A percentile compares a stretch with the other conserved stretches of the same genome.
Evolutionary conservation across 768 basidiomycete genomes (phyloP).

Genomic region (Termitomyces sp.): DNA sequence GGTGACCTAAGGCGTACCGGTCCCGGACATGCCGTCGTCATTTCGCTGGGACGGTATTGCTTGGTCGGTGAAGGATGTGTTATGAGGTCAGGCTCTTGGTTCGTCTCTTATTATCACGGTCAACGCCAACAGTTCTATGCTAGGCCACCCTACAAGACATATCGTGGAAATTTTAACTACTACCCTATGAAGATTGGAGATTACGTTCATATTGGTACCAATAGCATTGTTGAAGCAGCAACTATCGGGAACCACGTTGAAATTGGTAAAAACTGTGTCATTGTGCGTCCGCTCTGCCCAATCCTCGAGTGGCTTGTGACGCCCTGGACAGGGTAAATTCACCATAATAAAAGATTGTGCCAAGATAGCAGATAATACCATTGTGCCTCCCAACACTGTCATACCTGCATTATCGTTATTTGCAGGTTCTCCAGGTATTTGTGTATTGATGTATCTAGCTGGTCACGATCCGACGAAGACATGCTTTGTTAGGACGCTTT

Average conservation of each 20-base stretch:
- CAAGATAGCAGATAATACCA: slow-evolving; percentile 81
- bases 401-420: slow-evolving; percentile 85
- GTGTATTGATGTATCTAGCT: neutral
- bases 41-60: slow-evolving; percentile 91
- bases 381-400: slow-evolving; percentile 89
- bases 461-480: neutral
- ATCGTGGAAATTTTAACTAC: slow-evolving; percentile 90
- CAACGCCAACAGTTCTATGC: neutral
- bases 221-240: slow-evolving; percentile 87
- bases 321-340: slow-evolving; percentile 74
- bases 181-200: slow-evolving; percentile 98
- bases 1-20: slow-evolving; percentile 89
- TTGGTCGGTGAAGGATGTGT: slow-evolving; percentile 85
- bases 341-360: slow-evolving; percentile 96
- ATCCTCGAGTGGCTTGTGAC: neutral
- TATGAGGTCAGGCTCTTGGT: slow-evolving; percentile 52
- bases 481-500: slow-evolving; percentile 54
- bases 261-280: slow-evolving; percentile 93
- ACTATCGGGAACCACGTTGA: slow-evolving; percentile 91
- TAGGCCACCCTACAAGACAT: slow-evolving; percentile 86
- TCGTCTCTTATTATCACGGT: neutral
- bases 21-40: slow-evolving; percentile 89
- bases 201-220: slow-evolving; percentile 90
- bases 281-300: slow-evolving; percentile 47
- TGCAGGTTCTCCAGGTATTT: slow-evolving; percentile 81